Conservation (phyloP, 495 filamentous ascomycete species). For the Penicillium angulare region DNA sequence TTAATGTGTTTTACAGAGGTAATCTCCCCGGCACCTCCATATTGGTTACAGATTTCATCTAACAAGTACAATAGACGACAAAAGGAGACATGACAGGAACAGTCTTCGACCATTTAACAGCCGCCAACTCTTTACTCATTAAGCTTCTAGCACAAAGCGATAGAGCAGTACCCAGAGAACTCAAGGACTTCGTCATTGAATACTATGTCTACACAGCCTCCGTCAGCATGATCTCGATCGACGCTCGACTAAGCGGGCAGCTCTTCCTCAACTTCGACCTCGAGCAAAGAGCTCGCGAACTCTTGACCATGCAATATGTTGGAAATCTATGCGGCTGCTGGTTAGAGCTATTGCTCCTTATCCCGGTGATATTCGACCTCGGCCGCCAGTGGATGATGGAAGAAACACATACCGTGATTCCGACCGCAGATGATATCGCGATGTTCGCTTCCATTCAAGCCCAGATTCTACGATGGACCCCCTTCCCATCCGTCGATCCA, state of each 20-base stretch:
- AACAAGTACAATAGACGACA: conserved; percentile 25
- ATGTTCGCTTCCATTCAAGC: conserved; percentile 40
- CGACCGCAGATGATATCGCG: conserved; percentile 37
- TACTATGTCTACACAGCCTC: conserved; percentile 41
- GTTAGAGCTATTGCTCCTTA: conserved; percentile 34
- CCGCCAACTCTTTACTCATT: conserved; percentile 31
- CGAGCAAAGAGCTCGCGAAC: conserved; percentile 32
- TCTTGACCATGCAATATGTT: conserved; percentile 30
- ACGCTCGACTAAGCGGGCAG: conserved; percentile 33
- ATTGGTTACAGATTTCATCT: background rate
- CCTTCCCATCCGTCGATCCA: conserved; percentile 27
- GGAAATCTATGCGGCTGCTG: conserved; percentile 40
- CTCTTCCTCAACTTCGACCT: conserved; percentile 37
- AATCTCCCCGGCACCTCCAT: background rate
- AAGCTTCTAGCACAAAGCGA: conserved; percentile 34
- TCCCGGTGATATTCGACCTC: conserved; percentile 40
- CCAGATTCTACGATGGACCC: conserved; percentile 35
- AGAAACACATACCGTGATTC: conserved; percentile 16
- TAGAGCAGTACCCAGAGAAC: conserved; percentile 30
- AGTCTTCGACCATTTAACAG: conserved; percentile 37
- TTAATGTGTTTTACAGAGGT: conserved; percentile 44
- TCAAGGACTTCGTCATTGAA: conserved; percentile 40
- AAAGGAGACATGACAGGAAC: conserved; percentile 42
- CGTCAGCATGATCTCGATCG: conserved; percentile 45
- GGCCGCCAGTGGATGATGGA: conserved; percentile 39